phyloP scores from a whole-genome alignment of 192 early-diverging fungal genomes.

The Chytriomyces sp. region DNA sequence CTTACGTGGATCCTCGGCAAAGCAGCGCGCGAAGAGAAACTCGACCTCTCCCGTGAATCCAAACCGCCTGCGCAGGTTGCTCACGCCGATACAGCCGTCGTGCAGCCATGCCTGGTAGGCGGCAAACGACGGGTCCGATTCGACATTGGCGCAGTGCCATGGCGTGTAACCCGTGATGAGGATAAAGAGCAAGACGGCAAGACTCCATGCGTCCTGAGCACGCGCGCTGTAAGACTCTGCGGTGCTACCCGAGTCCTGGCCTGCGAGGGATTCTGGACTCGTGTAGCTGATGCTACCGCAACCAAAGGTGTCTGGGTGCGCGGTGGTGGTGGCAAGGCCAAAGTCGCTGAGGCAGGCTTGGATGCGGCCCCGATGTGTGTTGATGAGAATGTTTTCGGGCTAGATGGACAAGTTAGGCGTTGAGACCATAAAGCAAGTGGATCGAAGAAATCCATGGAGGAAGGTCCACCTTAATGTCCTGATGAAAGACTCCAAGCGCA shows the following conservation, averaged over 20 bases:
- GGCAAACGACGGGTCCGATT: constrained; percentile 71
- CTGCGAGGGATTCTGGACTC: constrained; percentile 67
- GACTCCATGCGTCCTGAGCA: constrained; percentile 74
- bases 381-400: constrained; percentile 77
- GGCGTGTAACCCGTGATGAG: constrained; percentile 78
- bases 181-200: constrained; percentile 76
- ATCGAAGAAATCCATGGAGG: background rate
- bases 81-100: background rate
- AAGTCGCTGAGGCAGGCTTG: constrained; percentile 82
- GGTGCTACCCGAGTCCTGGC: constrained; percentile 42
- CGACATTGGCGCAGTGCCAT: constrained; percentile 52
- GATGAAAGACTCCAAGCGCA: constrained; percentile 78
- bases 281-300: constrained; percentile 90
- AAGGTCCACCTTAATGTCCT: constrained; percentile 73
- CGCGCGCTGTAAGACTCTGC: constrained; percentile 52
- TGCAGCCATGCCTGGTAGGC: constrained; percentile 34
- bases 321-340: constrained; percentile 84
- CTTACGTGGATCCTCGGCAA: background rate
- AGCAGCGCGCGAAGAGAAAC: background rate
- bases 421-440: background rate
- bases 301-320: constrained; percentile 75
- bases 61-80: background rate
- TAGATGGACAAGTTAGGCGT: background rate
- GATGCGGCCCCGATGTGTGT: background rate
- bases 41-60: constrained; percentile 9